Conservation (phyloP, 1,284 basidiomycete species). For the Ceratobasidium sp. region DNA sequence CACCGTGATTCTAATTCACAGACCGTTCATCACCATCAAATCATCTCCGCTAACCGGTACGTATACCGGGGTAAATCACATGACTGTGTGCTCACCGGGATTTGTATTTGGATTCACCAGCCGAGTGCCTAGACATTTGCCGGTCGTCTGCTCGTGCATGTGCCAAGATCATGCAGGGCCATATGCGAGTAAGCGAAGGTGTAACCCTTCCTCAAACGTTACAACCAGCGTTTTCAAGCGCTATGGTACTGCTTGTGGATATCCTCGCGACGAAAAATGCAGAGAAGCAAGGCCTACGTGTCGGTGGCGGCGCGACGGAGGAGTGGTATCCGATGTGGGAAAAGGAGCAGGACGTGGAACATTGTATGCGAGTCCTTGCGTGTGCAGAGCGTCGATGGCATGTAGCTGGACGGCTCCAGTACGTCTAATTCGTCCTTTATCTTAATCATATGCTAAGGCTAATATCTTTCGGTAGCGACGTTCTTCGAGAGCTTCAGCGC, state of each 20-base stretch:
- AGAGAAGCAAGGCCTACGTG: background rate
- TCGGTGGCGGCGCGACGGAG: background rate
- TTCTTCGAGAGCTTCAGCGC: constrained; percentile 26
- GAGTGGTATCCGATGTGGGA: constrained; percentile 19
- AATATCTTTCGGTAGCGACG: background rate
- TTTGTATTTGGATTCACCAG: background rate
- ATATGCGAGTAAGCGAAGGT: background rate
- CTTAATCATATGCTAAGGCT: background rate
- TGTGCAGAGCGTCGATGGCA: constrained; percentile 11
- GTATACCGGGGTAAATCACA: constrained; percentile 22
- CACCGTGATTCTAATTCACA: constrained; percentile 30
- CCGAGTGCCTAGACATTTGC: constrained; percentile 20
- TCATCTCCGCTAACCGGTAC: constrained; percentile 23
- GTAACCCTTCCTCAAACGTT: background rate
- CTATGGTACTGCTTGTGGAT: constrained; percentile 27
- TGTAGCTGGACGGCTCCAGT: constrained; percentile 30
- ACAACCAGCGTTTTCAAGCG: constrained; percentile 28
- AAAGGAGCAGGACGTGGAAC: constrained; percentile 8
- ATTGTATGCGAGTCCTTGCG: background rate
- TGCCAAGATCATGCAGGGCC: constrained; percentile 14
- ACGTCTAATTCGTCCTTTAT: background rate
- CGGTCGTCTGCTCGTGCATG: constrained; percentile 27
- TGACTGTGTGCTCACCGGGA: background rate
- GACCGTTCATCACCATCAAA: constrained; percentile 29
- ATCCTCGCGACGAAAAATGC: constrained; percentile 25